phyloP scores from a whole-genome alignment of 2,329 filamentous ascomycete genomes.

The Zelopaecilomyces penicillatus region DNA sequence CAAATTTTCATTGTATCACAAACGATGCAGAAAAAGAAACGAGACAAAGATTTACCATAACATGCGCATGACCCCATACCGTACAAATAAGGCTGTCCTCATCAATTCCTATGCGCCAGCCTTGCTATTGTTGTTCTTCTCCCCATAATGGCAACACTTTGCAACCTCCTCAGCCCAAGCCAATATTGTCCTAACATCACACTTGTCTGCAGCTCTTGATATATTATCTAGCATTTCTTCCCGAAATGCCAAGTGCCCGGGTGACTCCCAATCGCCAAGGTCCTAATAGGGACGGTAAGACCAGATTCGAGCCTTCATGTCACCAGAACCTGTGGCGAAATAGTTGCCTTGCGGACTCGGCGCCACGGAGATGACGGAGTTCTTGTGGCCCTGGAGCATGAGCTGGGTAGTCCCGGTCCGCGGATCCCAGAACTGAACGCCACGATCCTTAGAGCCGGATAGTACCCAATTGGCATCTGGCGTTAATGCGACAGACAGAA shows the following conservation, averaged over 20 bases:
- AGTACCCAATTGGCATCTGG: constrained; percentile 94
- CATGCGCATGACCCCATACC: constrained; percentile 13
- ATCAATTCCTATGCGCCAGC: constrained; percentile 20
- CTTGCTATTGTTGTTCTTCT: constrained; percentile 1
- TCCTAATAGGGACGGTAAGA: constrained; percentile 54
- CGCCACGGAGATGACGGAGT: constrained; percentile 95
- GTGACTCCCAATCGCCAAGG: background rate
- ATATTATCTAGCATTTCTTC: background rate
- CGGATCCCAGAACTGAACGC: constrained; percentile 98
- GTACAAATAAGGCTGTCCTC: constrained; percentile 19
- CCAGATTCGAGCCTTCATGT: constrained; percentile 98
- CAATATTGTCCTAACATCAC: background rate
- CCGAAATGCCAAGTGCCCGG: background rate
- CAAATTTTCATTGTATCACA: constrained; percentile 11
- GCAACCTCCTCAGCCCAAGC: background rate
- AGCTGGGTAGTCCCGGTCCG: constrained; percentile 87
- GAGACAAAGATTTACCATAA: constrained; percentile 13
- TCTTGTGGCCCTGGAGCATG: constrained; percentile 98
- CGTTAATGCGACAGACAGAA: constrained; percentile 88
- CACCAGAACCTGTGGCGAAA: constrained; percentile 93
- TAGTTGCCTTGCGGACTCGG: constrained; percentile 80
- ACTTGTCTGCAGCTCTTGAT: background rate
- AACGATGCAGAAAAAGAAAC: constrained; percentile 15
- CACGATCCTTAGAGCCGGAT: constrained; percentile 92
- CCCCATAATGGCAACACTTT: background rate